phyloP scores from a whole-genome alignment of 2,329 filamentous ascomycete species.

The Sclerotinia minor region DNA sequence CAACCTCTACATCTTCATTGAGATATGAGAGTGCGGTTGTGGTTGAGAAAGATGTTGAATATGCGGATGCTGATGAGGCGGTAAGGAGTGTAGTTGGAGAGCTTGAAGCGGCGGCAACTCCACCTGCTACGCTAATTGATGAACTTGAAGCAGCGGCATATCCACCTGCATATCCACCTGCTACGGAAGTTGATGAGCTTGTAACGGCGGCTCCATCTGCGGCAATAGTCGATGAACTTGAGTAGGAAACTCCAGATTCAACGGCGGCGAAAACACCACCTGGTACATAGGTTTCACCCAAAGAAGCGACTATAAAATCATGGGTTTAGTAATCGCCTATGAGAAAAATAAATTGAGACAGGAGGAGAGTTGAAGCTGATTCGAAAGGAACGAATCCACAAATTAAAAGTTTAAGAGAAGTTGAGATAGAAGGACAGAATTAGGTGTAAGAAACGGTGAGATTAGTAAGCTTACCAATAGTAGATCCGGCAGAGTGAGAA shows the following conservation, averaged over 20 bases:
- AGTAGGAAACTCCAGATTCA: slow-evolving; percentile 6
- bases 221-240: neutral
- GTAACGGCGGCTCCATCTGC: neutral
- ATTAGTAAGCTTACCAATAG: slow-evolving; percentile 20
- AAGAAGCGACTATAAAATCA: slow-evolving; percentile 10
- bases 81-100: slow-evolving; percentile 31
- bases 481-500: slow-evolving; percentile 36
- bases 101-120: slow-evolving; percentile 30
- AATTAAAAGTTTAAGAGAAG: neutral
- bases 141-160: slow-evolving; percentile 31
- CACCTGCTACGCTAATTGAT: neutral
- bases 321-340: neutral
- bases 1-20: slow-evolving; percentile 45
- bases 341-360: neutral
- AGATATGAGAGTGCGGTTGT: slow-evolving; percentile 42
- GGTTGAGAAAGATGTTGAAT: slow-evolving; percentile 57
- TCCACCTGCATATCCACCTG: slow-evolving; percentile 12
- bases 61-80: slow-evolving; percentile 36
- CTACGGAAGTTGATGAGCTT: neutral
- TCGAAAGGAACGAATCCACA: neutral
- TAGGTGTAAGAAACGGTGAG: neutral
- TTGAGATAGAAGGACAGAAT: neutral
- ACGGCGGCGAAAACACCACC: slow-evolving; percentile 42
- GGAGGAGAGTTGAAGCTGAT: neutral
- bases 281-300: slow-evolving; percentile 31